Conservation (phyloP, 2,329 filamentous ascomycete species). For the Tolypocladium album region DNA sequence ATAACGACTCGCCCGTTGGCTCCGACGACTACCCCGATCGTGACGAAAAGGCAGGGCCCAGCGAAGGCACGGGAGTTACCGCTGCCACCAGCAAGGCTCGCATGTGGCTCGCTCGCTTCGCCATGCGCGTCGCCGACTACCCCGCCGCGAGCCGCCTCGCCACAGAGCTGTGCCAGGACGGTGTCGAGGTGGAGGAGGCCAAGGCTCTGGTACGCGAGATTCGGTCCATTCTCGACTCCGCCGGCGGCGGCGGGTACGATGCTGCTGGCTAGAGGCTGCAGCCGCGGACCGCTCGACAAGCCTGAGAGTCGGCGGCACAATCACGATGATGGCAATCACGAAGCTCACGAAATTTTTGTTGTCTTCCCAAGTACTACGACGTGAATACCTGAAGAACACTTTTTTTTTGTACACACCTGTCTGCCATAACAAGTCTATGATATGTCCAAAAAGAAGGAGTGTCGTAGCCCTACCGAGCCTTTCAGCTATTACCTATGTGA, state of each 20-base stretch:
- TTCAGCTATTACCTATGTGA: background rate
- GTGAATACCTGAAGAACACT: background rate
- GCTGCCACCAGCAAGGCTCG: conserved; percentile 84
- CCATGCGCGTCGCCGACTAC: conserved; percentile 67
- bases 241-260: conserved; percentile 16
- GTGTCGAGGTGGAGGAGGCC: conserved; percentile 91
- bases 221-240: conserved; percentile 59
- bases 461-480: background rate
- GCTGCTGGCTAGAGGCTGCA: conserved; percentile 8
- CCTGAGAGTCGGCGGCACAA: background rate
- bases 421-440: background rate
- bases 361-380: background rate
- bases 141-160: conserved; percentile 68
- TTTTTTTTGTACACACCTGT: background rate
- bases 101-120: conserved; percentile 83
- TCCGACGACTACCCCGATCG: conserved; percentile 26
- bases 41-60: conserved; percentile 18
- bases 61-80: conserved; percentile 70
- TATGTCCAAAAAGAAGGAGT: background rate
- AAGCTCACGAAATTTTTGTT: background rate
- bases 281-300: background rate
- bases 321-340: background rate
- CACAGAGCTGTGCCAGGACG: conserved; percentile 88
- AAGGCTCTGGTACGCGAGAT: conserved; percentile 87
- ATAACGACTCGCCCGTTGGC: conserved; percentile 38